Evolutionary conservation across 495 filamentous ascomycete species (phyloP), one percentile per base, ranked within the genome.

Genomic region (Diplogelasinospora grovesii): DNA sequence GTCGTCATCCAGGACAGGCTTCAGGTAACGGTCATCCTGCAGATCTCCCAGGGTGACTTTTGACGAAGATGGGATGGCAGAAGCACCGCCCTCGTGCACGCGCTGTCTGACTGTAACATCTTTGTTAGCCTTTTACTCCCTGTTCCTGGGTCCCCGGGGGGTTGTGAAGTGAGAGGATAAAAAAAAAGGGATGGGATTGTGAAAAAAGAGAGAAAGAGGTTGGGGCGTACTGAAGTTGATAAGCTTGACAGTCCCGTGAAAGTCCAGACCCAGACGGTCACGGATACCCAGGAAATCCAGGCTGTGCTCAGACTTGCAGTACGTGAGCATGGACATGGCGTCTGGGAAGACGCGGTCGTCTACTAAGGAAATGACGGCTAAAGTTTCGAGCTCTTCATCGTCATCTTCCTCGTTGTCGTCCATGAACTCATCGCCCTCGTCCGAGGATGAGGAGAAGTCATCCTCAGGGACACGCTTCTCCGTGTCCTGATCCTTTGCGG

Each of bases 1-100:
- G 46, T 97, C 89, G 52, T 95, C 87, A 49, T 93, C 85, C n/a
- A 97, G 61, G 8, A 85, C 80, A 1, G 89, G 90, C 61, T 84
- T 81, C 36, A 95, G 60, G 51, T 81, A 92, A 37, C 69, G 61
- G 40, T 97, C 89, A 40, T 86, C 79, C 21, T 80, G 68, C 48
- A 93, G 81, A 22, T 75, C 64, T 10, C 63, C 60, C 43, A 63
- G 69, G 8, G 74, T 71, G 31, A 80, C 77, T 22, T 80, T n/a
- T n/a, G n/a, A n/a, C n/a, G n/a, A n/a, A n/a, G n/a, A n/a, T n/a
- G 60, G 38, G 75, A 65, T 1, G 75, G 72, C 3, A 71, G 58
- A n/a, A 8, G 61, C 50, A 29, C 75, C 68, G 26, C 66, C 64
- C 25, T 68, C 59, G 32, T 67, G 64, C 6, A 64, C 64, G 8